Percentiles rank a stretch among this genome's conserved stretches.
Conservation (phyloP, 2,329 filamentous ascomycete species). For the Xylariaceae sp. region DNA sequence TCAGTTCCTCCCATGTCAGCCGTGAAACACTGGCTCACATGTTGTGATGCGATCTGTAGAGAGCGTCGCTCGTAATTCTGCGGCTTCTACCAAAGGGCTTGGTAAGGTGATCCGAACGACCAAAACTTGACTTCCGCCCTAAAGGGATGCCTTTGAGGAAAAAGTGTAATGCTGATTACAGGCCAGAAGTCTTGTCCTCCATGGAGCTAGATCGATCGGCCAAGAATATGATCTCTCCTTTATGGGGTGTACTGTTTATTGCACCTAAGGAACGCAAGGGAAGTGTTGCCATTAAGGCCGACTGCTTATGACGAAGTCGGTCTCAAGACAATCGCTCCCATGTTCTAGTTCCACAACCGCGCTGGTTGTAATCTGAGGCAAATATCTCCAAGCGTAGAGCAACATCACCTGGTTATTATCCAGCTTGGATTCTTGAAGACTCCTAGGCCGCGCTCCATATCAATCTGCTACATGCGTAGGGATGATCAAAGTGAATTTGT, state of each 20-base stretch:
- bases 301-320: constrained; percentile 27
- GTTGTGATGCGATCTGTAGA: constrained; percentile 38
- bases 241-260: not conserved
- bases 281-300: constrained; percentile 26
- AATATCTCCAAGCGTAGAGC: constrained; percentile 15
- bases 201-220: constrained; percentile 38
- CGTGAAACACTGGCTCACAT: constrained; percentile 32
- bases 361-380: constrained; percentile 7
- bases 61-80: constrained; percentile 33
- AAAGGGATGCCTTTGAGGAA: constrained; percentile 55
- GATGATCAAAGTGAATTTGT: constrained; percentile 20
- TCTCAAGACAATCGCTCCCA: constrained; percentile 15
- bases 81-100: constrained; percentile 12
- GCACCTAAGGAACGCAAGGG: constrained; percentile 15
- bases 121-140: constrained; percentile 41
- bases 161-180: constrained; percentile 48
- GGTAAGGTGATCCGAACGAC: constrained; percentile 44
- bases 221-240: constrained; percentile 16
- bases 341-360: constrained; percentile 12
- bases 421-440: constrained; percentile 5
- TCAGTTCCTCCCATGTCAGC: constrained; percentile 53
- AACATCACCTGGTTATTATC: constrained; percentile 7
- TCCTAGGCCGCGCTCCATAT: constrained; percentile 21
- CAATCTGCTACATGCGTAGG: constrained; percentile 26
- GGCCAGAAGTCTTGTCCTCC: constrained; percentile 42